These are phyloP conservation scores for Ascochyta viciae-villosae DNA, from an alignment of 2,329 filamentous ascomycete genomes.

Conservation along the genomic window DNA sequence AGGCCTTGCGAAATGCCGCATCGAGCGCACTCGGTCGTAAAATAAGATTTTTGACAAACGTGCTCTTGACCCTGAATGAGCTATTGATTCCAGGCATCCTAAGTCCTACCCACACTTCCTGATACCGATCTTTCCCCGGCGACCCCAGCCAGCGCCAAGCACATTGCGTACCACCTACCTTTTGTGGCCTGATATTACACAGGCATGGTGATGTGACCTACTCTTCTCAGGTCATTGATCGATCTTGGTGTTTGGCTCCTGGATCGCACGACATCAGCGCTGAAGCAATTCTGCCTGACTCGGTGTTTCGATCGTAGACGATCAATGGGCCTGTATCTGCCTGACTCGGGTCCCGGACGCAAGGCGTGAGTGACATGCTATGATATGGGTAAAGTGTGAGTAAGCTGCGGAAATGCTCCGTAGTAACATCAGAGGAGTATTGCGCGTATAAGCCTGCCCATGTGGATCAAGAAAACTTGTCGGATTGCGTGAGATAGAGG, in stretches of 20 bases:
- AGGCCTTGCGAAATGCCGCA: neutral
- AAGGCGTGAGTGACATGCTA: neutral
- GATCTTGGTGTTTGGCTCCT: neutral
- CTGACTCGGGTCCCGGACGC: conserved; percentile 5
- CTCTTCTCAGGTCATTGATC: neutral
- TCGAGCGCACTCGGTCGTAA: neutral
- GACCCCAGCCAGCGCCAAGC: neutral
- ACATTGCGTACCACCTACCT: conserved; percentile 7
- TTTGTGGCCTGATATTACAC: neutral
- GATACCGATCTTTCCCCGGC: neutral
- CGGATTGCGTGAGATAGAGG: neutral
- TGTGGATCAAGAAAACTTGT: neutral
- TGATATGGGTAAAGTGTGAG: neutral
- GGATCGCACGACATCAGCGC: neutral
- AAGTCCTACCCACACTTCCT: neutral
- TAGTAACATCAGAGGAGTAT: neutral
- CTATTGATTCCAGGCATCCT: neutral
- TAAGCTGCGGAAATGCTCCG: conserved; percentile 12
- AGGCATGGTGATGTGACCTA: neutral
- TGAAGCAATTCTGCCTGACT: neutral
- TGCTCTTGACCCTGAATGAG: neutral
- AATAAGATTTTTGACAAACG: neutral
- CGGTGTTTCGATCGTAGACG: neutral
- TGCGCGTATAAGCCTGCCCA: neutral
- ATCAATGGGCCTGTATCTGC: neutral